These are phyloP conservation scores for Physcomitrium patens DNA, from an alignment of 225 moss, liverwort and hornwort genomes.

Conservation along the genomic window DNA sequence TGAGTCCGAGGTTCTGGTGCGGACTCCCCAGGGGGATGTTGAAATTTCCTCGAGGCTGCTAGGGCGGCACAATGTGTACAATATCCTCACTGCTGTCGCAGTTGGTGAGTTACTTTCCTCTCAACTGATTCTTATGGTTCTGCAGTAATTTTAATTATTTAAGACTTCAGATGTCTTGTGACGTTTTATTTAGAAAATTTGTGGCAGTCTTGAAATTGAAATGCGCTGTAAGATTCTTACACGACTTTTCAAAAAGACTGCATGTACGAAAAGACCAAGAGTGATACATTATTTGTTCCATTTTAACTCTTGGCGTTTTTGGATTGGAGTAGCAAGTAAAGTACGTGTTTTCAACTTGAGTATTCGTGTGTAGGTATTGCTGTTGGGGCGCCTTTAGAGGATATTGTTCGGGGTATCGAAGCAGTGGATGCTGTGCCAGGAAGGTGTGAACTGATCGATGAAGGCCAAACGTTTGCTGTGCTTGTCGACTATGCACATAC, in stretches of 20 bases:
- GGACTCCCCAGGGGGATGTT: constrained; percentile 82
- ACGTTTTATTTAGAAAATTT: too few relatives aligned
- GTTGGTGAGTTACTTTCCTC: constrained; percentile 48
- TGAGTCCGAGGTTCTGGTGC: constrained; percentile 88
- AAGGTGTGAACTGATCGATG: constrained; percentile 93
- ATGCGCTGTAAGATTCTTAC: not conserved
- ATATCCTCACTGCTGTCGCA: constrained; percentile 94
- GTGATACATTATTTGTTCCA: not conserved
- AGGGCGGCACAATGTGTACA: constrained; percentile 95
- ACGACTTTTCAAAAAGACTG: not conserved
- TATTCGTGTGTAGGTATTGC: constrained; percentile 61
- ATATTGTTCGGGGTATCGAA: constrained; percentile 94
- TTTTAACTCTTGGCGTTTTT: not conserved
- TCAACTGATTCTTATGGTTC: not conserved
- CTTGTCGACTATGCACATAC: constrained; percentile 97
- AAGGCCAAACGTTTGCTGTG: constrained; percentile 97
- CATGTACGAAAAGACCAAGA: not conserved
- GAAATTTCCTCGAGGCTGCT: constrained; percentile 96
- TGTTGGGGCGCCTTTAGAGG: constrained; percentile 80
- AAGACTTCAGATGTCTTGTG: too few relatives aligned
- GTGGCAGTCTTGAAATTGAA: too few relatives aligned
- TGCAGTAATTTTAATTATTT: not conserved
- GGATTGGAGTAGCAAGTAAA: not conserved
- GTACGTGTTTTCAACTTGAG: not conserved
- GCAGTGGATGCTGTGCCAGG: constrained; percentile 98